Base-by-base conservation (phyloP, 139 green algal genomes). In the Limnomonas spitsbergensis region DNA sequence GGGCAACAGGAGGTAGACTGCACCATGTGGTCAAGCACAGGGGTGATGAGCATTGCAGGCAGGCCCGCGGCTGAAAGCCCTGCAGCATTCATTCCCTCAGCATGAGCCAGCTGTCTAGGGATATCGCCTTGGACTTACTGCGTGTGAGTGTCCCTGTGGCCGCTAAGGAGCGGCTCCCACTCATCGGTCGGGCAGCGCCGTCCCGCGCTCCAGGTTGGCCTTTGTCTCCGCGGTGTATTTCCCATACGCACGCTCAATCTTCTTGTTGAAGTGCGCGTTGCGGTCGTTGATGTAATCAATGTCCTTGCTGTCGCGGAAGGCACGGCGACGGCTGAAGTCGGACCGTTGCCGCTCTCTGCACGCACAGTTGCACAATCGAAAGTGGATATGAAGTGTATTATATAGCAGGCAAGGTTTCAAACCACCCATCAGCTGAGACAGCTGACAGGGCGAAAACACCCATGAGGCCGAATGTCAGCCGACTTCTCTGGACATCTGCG, bases 231-330 rank as follows among this genome's bases (percentile, higher is more conserved):
- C 38, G 1, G 88, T 90, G 80, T 81, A 83, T 34, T 86, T 79
- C 7, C 81, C 93, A 86, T 96, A 99, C 7, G 88, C 85, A 29
- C 94, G 86, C 73, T 98, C 91, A 70, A 99, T 95, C 87, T 98
- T 98, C 83, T 91, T 91, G 89, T 99, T 99, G 92, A 98, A 99
- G 80, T 95, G 85, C 37, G 89, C 94, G 75, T 99, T 99, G 76
- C 92, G 86, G 35, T 93, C 82, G 87, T 99, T 99, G 90, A 99
- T 99, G 85, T 88, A 94, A 85, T 98, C 93, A 35, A 99, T 89
- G 79, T 98, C 93, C 70, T 89, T 84, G 73, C 93, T 88, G 2
- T 93, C 89, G 40, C 87, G 73, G 85, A 87, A 83, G 39, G 47
- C 76, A 29, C 95, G 85, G 2, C 95, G 87, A 7, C 95, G 85